Evolutionary conservation across 495 filamentous ascomycete genomes (phyloP), one percentile per base, ranked within the genome.

Genomic region (Xylaria castorea): DNA sequence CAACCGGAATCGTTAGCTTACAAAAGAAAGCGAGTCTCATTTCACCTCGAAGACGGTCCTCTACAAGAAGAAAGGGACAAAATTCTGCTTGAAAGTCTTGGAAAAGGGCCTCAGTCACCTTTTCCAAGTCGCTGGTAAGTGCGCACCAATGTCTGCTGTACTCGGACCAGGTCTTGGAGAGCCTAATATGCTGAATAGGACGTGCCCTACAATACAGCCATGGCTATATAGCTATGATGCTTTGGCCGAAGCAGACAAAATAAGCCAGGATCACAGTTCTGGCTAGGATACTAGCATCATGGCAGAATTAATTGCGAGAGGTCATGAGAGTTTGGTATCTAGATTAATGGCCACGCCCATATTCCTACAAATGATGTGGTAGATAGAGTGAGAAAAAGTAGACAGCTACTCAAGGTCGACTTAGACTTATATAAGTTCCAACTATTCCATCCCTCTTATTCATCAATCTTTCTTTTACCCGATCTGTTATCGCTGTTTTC

Each of bases 161-260:
- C 51, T 55, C 22, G 9, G 8, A 14, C 8, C 12, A 3, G 0
- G 12, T 51, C 3, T 20, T 44, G 27, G 36, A 40, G 18, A 62
- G 46, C 63, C 71, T 69, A 73, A 48, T 27, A 25, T 48, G 38
- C 18, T 48, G 27, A 68, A 58, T 66, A 77, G 90, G 90, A 88
- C 86, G 60, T 88, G 87, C 69, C 86, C 85, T 8, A 81, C 83
- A 48, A 82, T 89, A 3, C 85, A 86, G 71, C 84, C 82, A 7
- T 88, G 86, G 81, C 46, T 90, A 64, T 88, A 86, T 69, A 86
- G 86, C 5, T 89, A 89, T 58, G 83, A 89, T 77, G 82, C 83
- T 25, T 72, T 86, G 34, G 76, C 79, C 60, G 88, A 89, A 72
- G 87, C 88, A 6, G 84, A 88, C 66, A 82, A 79, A 16, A 84